Evolutionary conservation across 2,329 filamentous ascomycete species (phyloP).

Genomic region (Ascocoryne sarcoides): DNA sequence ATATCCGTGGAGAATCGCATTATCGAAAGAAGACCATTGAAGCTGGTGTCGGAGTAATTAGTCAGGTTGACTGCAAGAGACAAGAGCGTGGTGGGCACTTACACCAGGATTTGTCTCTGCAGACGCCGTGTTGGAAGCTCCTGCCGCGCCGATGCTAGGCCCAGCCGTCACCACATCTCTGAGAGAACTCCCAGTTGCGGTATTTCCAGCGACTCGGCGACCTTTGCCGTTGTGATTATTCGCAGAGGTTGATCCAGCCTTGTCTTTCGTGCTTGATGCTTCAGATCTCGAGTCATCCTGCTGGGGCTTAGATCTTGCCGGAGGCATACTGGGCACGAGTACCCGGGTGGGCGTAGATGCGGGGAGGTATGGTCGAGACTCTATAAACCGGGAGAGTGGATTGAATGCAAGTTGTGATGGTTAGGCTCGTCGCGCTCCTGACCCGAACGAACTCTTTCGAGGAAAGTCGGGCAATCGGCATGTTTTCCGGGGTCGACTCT

Average conservation of each 20-base stretch:
- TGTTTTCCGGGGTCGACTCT: too few relatives aligned
- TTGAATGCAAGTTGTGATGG: too few relatives aligned
- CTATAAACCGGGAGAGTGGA: too few relatives aligned
- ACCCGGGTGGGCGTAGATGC: too few relatives aligned
- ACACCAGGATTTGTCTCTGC: slow-evolving; percentile 23
- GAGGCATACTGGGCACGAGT: too few relatives aligned
- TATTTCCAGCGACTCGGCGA: slow-evolving; percentile 19
- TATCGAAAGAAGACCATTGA: slow-evolving; percentile 60
- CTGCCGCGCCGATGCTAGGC: slow-evolving; percentile 7
- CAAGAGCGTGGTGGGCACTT: slow-evolving; percentile 6
- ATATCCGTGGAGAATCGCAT: slow-evolving; percentile 63
- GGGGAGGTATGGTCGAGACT: too few relatives aligned
- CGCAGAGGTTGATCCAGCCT: slow-evolving; percentile 14
- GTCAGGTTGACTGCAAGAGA: neutral
- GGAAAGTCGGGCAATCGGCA: too few relatives aligned
- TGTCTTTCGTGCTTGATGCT: slow-evolving; percentile 30
- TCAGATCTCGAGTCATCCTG: slow-evolving; percentile 30
- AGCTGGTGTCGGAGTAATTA: slow-evolving; percentile 31
- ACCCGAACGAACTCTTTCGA: too few relatives aligned
- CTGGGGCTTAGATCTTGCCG: slow-evolving; percentile 23
- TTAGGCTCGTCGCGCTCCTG: too few relatives aligned
- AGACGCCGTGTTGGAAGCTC: slow-evolving; percentile 10
- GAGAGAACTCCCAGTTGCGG: slow-evolving; percentile 21
- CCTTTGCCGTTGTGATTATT: slow-evolving; percentile 23
- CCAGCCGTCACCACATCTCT: slow-evolving; percentile 24